These are phyloP conservation scores for Cryptosporidium xiaoi DNA, from an alignment of 169 alveolate species.

Conservation along the genomic window DNA sequence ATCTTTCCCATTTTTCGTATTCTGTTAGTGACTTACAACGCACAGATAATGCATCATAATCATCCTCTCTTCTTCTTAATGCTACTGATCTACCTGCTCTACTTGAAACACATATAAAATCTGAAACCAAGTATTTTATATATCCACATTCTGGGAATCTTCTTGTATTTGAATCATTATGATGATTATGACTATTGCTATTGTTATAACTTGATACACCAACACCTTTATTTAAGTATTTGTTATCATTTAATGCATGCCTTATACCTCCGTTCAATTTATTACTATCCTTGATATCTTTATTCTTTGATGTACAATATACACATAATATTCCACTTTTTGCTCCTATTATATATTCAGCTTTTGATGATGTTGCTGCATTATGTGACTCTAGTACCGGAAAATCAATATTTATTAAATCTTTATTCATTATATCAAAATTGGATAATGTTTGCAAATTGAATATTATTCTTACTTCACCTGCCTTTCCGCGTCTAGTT, in stretches of 20 bases:
- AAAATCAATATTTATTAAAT: slow-evolving; percentile 59
- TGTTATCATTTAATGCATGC: slow-evolving; percentile 14
- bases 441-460: slow-evolving; percentile 63
- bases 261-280: not conserved
- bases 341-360: slow-evolving; percentile 67
- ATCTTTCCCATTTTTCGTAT: slow-evolving; percentile 68
- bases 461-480: slow-evolving; percentile 58
- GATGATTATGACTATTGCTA: not conserved
- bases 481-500: slow-evolving; percentile 70
- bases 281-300: not conserved
- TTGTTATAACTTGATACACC: not conserved
- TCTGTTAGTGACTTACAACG: slow-evolving; percentile 71
- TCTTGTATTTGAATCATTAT: slow-evolving; percentile 4
- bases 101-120: slow-evolving; percentile 61
- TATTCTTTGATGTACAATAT: slow-evolving; percentile 49
- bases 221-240: slow-evolving; percentile 21
- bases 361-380: slow-evolving; percentile 64
- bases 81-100: slow-evolving; percentile 74
- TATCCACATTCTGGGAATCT: slow-evolving; percentile 70
- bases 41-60: slow-evolving; percentile 72
- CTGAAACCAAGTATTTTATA: slow-evolving; percentile 35
- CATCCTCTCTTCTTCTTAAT: slow-evolving; percentile 61
- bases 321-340: slow-evolving; percentile 37
- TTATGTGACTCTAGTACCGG: slow-evolving; percentile 39
- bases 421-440: slow-evolving; percentile 56